Base-by-base conservation (phyloP, 2,329 filamentous ascomycete genomes). In the Phyllachora maydis region DNA sequence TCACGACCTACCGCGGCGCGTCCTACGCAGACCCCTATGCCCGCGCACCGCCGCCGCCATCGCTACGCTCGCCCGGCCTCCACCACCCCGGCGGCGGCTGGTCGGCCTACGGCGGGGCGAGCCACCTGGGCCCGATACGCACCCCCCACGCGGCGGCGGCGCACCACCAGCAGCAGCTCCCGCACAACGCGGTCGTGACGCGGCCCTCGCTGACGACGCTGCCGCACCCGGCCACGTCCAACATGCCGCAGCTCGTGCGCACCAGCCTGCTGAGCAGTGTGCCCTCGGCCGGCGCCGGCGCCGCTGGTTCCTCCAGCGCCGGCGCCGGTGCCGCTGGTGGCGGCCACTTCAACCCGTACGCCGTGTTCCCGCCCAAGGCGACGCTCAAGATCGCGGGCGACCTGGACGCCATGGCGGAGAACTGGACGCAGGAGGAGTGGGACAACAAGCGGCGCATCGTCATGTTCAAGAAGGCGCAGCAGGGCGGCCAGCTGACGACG, bases 301-400 rank as follows among this genome's bases (percentile, higher is more conserved):
- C n/a, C n/a, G n/a, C n/a, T n/a, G n/a, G n/a, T n/a, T n/a, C n/a
- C n/a, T n/a, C n/a, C n/a, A n/a, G n/a, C n/a, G n/a, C n/a, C n/a
- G n/a, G n/a, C n/a, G n/a, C 44, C 2, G 40, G 37, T 4, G 41
- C 46, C 18, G 43, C 45, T 27, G 47, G 46, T 8, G 39, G 51
- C 4, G 54, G 58, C 10, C 42, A 46, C 2, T 78, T 82, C 48
- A 79, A 82, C 35, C 74, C 75, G 1, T 83, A 91, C 40, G 65
- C 71, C 4, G 64, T 85, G 34, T 85, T 83, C 40, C 72, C 79
- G 10, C 66, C 69, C 40, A 93, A 92, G 51, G 88, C 83, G 0
- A 56, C 74, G 11, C 55, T 95, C 15, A 81, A 88, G 39, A 74
- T 95, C 29, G 65, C 75, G 25, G 83, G 83, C 11, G 78, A 93